phyloP scores from a whole-genome alignment of 225 moss, liverwort and hornwort species.

The Anthoceros angustus region DNA sequence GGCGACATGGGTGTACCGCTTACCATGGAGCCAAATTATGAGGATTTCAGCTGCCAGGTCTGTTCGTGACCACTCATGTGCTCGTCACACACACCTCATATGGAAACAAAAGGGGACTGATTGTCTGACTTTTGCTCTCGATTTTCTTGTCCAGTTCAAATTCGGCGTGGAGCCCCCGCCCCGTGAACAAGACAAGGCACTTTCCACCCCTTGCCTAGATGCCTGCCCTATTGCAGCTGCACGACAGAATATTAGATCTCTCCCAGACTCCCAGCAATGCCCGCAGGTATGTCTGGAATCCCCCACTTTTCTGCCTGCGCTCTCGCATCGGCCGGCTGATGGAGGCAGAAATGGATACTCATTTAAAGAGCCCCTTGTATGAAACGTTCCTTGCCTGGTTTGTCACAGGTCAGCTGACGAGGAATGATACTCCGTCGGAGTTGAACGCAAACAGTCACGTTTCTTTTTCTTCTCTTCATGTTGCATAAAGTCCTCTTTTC shows the following conservation, averaged over 20 bases:
- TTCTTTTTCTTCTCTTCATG: too few relatives aligned
- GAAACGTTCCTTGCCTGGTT: too few relatives aligned
- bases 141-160: slow-evolving; percentile 41
- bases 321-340: too few relatives aligned
- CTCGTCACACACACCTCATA: too few relatives aligned
- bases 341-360: too few relatives aligned
- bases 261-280: slow-evolving; percentile 38
- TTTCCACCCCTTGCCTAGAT: slow-evolving; percentile 72
- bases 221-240: slow-evolving; percentile 77
- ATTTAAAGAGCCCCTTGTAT: too few relatives aligned
- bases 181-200: slow-evolving; percentile 52
- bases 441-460: too few relatives aligned
- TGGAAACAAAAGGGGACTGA: background rate
- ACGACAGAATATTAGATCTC: slow-evolving; percentile 36
- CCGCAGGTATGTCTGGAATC: slow-evolving; percentile 47
- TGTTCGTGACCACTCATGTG: background rate
- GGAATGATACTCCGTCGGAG: too few relatives aligned
- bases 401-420: too few relatives aligned
- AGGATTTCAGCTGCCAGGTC: slow-evolving; percentile 91
- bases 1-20: slow-evolving; percentile 65
- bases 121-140: background rate
- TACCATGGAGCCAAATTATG: slow-evolving; percentile 84
- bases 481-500: too few relatives aligned
- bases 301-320: too few relatives aligned
- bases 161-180: slow-evolving; percentile 64